Evolutionary conservation across 257 asterid species (phyloP).

Genomic region (Catharanthus roseus): DNA sequence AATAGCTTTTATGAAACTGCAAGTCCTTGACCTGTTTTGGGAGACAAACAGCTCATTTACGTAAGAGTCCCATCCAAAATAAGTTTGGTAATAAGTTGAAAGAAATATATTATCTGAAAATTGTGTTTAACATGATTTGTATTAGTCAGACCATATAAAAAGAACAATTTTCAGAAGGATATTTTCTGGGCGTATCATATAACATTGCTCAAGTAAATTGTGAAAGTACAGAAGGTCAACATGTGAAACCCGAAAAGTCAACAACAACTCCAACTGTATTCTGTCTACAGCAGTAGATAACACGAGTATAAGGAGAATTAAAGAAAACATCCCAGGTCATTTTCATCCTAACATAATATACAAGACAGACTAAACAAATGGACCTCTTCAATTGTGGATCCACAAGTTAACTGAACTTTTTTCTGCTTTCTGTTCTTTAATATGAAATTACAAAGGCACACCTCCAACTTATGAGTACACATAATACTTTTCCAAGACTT

Average conservation of each 20-base stretch:
- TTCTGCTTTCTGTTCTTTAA: background rate
- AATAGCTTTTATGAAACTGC: constrained; percentile 68
- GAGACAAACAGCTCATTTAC: constrained; percentile 3
- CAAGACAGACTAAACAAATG: background rate
- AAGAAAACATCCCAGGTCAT: background rate
- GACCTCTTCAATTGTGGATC: background rate
- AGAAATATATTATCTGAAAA: background rate
- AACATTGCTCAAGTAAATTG: background rate
- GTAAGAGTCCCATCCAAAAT: background rate
- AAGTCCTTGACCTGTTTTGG: constrained; percentile 74
- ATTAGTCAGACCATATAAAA: background rate
- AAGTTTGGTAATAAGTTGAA: background rate
- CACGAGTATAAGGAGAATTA: too few relatives aligned
- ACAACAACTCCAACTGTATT: background rate
- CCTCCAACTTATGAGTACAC: background rate
- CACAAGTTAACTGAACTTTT: background rate
- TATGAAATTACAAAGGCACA: background rate
- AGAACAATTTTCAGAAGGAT: background rate
- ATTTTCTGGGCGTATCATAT: background rate
- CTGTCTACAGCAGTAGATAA: too few relatives aligned
- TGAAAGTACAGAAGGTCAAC: background rate
- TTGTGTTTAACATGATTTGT: background rate
- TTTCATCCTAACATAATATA: background rate
- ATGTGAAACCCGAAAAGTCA: background rate
- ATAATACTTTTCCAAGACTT: background rate